Percentiles rank a stretch among this genome's conserved stretches.
These are phyloP conservation scores for Aspergillus steynii DNA, from an alignment of 495 filamentous ascomycete species.

Conservation along the genomic window DNA sequence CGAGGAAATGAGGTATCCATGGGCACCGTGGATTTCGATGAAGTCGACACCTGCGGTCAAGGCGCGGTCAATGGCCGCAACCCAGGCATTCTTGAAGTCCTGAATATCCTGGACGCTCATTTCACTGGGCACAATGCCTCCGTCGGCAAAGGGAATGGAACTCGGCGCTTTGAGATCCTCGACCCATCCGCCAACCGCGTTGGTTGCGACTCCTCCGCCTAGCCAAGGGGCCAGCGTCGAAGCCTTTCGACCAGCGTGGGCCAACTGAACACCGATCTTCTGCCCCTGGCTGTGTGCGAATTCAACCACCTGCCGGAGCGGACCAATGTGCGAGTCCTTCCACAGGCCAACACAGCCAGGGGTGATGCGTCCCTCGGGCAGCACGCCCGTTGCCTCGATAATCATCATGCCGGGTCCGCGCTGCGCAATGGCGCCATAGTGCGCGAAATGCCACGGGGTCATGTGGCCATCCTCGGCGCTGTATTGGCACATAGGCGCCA, in stretches of 20 bases:
- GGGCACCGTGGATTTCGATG: slow-evolving; percentile 57
- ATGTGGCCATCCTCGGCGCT: slow-evolving; percentile 60
- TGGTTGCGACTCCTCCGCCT: slow-evolving; percentile 41
- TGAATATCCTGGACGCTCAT: slow-evolving; percentile 57
- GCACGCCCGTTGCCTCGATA: slow-evolving; percentile 70
- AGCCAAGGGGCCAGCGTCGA: slow-evolving; percentile 69
- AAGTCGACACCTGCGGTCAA: slow-evolving; percentile 59
- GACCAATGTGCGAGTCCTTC: slow-evolving; percentile 68
- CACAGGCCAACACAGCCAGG: slow-evolving; percentile 70
- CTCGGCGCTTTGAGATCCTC: slow-evolving; percentile 54
- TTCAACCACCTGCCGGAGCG: slow-evolving; percentile 59
- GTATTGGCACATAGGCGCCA: slow-evolving; percentile 69
- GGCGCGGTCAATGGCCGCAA: slow-evolving; percentile 53
- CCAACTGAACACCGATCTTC: slow-evolving; percentile 72
- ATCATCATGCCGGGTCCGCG: slow-evolving; percentile 67
- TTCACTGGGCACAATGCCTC: slow-evolving; percentile 49
- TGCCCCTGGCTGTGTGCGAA: slow-evolving; percentile 72
- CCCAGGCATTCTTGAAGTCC: slow-evolving; percentile 56
- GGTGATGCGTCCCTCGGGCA: slow-evolving; percentile 71
- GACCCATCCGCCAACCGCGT: slow-evolving; percentile 62
- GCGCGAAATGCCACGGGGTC: slow-evolving; percentile 61
- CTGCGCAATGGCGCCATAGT: slow-evolving; percentile 56
- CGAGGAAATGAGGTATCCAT: slow-evolving; percentile 64
- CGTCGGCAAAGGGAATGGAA: slow-evolving; percentile 51
- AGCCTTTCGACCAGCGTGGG: slow-evolving; percentile 72